Conservation (phyloP, 1,284 basidiomycete genomes). For the Fomitopsis betulina region DNA sequence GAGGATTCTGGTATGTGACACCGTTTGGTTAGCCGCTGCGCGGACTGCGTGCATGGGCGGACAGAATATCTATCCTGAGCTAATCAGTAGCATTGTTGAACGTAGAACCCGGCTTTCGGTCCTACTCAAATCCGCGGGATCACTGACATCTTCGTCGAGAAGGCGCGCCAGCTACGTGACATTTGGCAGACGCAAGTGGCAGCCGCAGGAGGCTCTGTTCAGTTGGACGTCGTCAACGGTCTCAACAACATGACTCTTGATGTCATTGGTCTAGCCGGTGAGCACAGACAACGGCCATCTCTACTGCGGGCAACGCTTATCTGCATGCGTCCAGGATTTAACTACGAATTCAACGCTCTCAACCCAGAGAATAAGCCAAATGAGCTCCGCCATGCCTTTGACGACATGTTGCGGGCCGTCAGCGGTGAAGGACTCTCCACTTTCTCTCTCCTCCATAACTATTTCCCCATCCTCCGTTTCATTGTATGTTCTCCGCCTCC, state of each 20-base stretch:
- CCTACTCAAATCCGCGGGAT: slow-evolving; percentile 48
- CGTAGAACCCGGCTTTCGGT: slow-evolving; percentile 56
- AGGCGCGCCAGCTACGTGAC: slow-evolving; percentile 35
- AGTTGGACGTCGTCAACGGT: slow-evolving; percentile 36
- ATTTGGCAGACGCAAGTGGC: slow-evolving; percentile 16
- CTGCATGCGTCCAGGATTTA: slow-evolving; percentile 34
- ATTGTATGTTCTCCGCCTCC: slow-evolving; percentile 10
- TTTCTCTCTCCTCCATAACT: neutral
- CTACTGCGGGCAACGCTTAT: neutral
- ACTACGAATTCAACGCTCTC: slow-evolving; percentile 45
- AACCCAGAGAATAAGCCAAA: slow-evolving; percentile 25
- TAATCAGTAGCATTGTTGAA: slow-evolving; percentile 21
- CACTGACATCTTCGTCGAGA: slow-evolving; percentile 49
- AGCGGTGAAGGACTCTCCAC: neutral
- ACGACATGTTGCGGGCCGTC: slow-evolving; percentile 12
- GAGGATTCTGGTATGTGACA: no score
- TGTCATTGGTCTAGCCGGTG: slow-evolving; percentile 45
- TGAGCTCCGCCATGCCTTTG: slow-evolving; percentile 38
- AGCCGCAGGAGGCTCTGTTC: neutral
- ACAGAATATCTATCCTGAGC: neutral
- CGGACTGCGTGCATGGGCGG: neutral
- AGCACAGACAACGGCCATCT: neutral
- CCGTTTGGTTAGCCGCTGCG: neutral
- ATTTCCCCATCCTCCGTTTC: slow-evolving; percentile 10
- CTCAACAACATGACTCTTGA: slow-evolving; percentile 43